Conservation (phyloP, 2,329 filamentous ascomycete genomes). For the Ophiognomonia clavigignenti-juglandacearum region DNA sequence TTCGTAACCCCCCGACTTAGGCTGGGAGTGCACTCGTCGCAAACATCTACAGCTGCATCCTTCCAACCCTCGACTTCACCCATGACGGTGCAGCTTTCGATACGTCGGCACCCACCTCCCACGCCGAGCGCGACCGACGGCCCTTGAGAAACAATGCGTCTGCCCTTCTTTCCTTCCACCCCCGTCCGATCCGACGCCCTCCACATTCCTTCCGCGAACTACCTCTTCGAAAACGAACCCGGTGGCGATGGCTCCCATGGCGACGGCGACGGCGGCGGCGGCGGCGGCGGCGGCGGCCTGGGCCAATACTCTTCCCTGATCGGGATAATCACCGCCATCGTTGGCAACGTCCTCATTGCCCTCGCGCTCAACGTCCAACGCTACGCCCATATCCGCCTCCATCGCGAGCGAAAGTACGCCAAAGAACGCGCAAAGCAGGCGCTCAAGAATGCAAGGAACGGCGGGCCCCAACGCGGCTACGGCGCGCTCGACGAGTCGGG, state of each 20-base stretch:
- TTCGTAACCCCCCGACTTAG: too few relatives aligned
- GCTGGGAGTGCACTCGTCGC: too few relatives aligned
- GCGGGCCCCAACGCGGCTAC: conserved; percentile 23
- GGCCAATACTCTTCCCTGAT: conserved; percentile 88
- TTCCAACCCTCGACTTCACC: neutral
- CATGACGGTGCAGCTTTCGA: conserved; percentile 4
- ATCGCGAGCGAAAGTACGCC: conserved; percentile 60
- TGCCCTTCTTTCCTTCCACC: conserved; percentile 7
- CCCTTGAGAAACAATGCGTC: conserved; percentile 15
- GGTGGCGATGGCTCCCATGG: conserved; percentile 18
- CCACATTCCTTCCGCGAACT: conserved; percentile 14
- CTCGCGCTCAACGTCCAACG: conserved; percentile 94
- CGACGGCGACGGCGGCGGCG: conserved; percentile 18
- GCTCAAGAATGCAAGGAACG: conserved; percentile 39
- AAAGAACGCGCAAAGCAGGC: conserved; percentile 50
- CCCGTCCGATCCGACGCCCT: conserved; percentile 11
- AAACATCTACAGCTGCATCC: neutral
- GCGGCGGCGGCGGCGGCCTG: conserved; percentile 30
- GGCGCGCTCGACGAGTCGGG: conserved; percentile 21
- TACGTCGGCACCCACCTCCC: conserved; percentile 3
- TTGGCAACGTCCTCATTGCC: conserved; percentile 90
- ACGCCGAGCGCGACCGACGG: conserved; percentile 10
- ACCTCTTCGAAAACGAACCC: conserved; percentile 14
- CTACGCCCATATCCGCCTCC: conserved; percentile 85
- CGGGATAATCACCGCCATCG: conserved; percentile 87